phyloP scores from a whole-genome alignment of 768 basidiomycete species.

The Hygrocybe coccinea region DNA sequence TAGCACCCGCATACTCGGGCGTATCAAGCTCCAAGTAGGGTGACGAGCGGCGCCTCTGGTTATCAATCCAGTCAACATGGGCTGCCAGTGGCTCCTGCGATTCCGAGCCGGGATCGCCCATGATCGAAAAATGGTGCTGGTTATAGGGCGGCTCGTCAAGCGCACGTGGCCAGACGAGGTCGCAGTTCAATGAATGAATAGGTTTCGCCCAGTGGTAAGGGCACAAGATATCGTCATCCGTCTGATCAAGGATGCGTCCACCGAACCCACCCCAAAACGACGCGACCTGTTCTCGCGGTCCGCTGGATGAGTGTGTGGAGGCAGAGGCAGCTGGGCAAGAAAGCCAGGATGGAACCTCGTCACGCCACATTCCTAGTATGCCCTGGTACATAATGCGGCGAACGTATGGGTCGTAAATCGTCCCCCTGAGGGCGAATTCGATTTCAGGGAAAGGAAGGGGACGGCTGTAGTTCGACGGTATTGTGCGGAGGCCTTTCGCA shows the following conservation, averaged over 20 bases:
- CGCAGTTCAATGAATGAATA: constrained; percentile 76
- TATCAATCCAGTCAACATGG: constrained; percentile 9
- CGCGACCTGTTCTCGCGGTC: constrained; percentile 28
- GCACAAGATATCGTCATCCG: constrained; percentile 60
- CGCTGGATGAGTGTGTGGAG: constrained; percentile 6
- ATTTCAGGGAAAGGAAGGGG: constrained; percentile 67
- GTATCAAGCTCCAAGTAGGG: constrained; percentile 72
- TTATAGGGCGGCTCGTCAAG: constrained; percentile 51
- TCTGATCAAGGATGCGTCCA: constrained; percentile 16
- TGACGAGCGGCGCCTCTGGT: constrained; percentile 6
- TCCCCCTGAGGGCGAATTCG: constrained; percentile 62
- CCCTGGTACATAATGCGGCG: constrained; percentile 87
- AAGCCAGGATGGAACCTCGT: constrained; percentile 61
- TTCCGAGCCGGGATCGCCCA: constrained; percentile 12
- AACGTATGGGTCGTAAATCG: constrained; percentile 84
- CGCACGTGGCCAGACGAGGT: constrained; percentile 71
- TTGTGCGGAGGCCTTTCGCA: constrained; percentile 71
- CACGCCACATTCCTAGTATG: constrained; percentile 60
- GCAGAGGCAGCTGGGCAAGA: constrained; percentile 46
- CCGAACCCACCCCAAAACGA: constrained; percentile 19
- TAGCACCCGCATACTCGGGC: constrained; percentile 66
- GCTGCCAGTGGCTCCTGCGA: constrained; percentile 8
- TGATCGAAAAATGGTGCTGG: constrained; percentile 7
- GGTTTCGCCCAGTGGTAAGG: constrained; percentile 76
- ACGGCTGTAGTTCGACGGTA: constrained; percentile 68